These are phyloP conservation scores for Stachybotrys elegans DNA, from an alignment of 2,329 filamentous ascomycete genomes.

Conservation along the genomic window DNA sequence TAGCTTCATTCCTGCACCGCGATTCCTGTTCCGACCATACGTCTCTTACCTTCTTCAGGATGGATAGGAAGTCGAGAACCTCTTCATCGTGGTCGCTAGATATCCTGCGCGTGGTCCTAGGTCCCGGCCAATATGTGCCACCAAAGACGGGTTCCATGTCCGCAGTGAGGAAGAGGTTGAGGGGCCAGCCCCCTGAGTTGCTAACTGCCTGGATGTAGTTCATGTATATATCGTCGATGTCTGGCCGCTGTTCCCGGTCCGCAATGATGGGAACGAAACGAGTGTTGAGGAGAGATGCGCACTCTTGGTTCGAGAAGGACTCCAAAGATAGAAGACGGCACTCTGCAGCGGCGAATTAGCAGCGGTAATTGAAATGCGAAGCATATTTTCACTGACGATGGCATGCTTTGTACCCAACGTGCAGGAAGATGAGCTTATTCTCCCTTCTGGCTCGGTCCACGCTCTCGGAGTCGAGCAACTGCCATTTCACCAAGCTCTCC, in stretches of 20 bases:
- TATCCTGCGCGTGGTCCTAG: conserved; percentile 40
- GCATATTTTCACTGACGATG: conserved; percentile 62
- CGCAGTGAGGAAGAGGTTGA: conserved; percentile 95
- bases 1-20: conserved; percentile 77
- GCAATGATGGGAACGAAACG: conserved; percentile 89
- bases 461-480: conserved; percentile 75
- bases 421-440: conserved; percentile 87
- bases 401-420: conserved; percentile 91
- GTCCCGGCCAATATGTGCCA: conserved; percentile 91
- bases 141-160: conserved; percentile 92
- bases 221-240: conserved; percentile 96
- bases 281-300: conserved; percentile 77
- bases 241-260: conserved; percentile 88
- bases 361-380: no score
- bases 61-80: conserved; percentile 74
- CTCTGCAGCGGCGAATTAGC: conserved; percentile 41
- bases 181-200: conserved; percentile 84
- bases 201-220: conserved; percentile 95
- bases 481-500: conserved; percentile 85
- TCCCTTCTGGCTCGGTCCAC: conserved; percentile 71
- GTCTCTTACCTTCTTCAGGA: conserved; percentile 70
- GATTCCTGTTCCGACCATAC: conserved; percentile 80
- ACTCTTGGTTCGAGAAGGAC: conserved; percentile 77
- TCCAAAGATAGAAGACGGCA: conserved; percentile 91
- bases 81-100: conserved; percentile 42